Evolutionary conservation across 768 basidiomycete genomes (phyloP), one percentile per base, ranked within the genome.

Genomic region (Lentinula detonsa): DNA sequence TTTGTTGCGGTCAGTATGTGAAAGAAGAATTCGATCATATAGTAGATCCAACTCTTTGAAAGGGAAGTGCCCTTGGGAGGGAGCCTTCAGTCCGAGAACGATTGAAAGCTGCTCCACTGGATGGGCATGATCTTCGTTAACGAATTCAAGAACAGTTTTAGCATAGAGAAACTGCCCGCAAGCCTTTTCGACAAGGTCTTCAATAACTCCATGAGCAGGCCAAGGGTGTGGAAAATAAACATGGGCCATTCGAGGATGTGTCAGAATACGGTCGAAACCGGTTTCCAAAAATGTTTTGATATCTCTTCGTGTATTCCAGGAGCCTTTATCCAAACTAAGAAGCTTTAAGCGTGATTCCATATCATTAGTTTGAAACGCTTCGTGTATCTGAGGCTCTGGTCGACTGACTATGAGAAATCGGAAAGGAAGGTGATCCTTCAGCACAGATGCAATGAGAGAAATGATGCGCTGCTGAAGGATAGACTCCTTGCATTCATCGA

Each of bases 381-480:
- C 37, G 3, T 46, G 60, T n/a, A 73, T 69, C 28, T 67, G 63
- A 16, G 62, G 62, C 52, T 73, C 72, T 3, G 67, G 68, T 4
- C 72, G 66, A 61, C 71, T 73, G n/a, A 67, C 62, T 15, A 72
- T 58, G 10, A 70, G 58, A 51, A 69, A 67, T 11, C 66, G 52
- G 18, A 69, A 57, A 6, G 68, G 70, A 34, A 70, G 15, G 10
- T 58, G 50, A 54, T 56, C 54, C 35, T 39, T 31, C 21, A 40
- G 37, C 10, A 21, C 13, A 18, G 37, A 39, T 39, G 40, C 37
- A 21, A 56, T 28, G 37, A 43, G 35, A 33, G 37, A 9, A 23
- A 56, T 39, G 37, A 56, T 43, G 4, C 37, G 34, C 37, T 43
- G n/a, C 37, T 67, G 67, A 9, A 57, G 31, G 5, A 59, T 50